phyloP scores from a whole-genome alignment of 306 rosid genomes.

The Clitoria ternatea region DNA sequence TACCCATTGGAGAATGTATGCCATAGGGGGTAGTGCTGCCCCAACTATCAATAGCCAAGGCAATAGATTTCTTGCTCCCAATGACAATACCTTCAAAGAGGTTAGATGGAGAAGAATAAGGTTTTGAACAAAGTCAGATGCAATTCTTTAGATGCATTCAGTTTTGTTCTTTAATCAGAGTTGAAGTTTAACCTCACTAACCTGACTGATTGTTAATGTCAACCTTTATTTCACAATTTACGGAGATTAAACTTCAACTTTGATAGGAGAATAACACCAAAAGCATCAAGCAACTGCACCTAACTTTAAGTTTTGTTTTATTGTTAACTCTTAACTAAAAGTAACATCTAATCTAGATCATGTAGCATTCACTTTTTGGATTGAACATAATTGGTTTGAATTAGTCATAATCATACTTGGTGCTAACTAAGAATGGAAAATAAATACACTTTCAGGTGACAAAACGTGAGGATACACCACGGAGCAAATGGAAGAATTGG shows the following conservation, averaged over 20 bases:
- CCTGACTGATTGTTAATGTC: no score
- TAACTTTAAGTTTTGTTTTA: no score
- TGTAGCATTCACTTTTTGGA: neutral
- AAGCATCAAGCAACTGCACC: no score
- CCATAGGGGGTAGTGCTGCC: constrained; percentile 88
- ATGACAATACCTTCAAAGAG: constrained; percentile 59
- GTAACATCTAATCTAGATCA: neutral
- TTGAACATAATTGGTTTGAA: neutral
- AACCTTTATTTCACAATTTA: no score
- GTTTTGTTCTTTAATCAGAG: no score
- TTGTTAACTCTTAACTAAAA: no score
- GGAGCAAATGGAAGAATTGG: constrained; percentile 76
- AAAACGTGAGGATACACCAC: constrained; percentile 51
- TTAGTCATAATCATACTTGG: neutral
- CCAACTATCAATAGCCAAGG: constrained; percentile 98
- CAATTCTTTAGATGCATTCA: no score
- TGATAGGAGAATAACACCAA: no score
- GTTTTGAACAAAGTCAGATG: no score
- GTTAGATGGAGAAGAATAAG: constrained; percentile 27
- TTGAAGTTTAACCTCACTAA: no score
- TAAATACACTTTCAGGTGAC: constrained; percentile 44
- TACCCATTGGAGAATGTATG: constrained; percentile 85
- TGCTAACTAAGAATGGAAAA: neutral
- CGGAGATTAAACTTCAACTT: no score
- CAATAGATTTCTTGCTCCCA: constrained; percentile 79